A percentile compares a stretch with the other conserved stretches of the same genome.
These are phyloP conservation scores for Nematocida parisii DNA, from an alignment of 371 early-diverging fungal genomes.

Conservation along the genomic window DNA sequence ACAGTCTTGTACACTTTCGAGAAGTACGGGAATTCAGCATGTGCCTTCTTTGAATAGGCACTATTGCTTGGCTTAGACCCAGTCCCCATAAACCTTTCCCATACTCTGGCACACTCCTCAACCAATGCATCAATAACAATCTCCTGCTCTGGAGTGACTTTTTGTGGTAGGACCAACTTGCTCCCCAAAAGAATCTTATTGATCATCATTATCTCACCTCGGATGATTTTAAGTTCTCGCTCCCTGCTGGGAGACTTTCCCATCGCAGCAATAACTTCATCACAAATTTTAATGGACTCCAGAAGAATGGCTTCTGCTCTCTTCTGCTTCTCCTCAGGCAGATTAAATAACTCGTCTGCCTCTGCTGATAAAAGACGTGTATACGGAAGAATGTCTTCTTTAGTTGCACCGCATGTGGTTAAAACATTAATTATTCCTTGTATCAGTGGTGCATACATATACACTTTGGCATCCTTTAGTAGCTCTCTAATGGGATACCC, in stretches of 20 bases:
- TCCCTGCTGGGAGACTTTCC: not conserved
- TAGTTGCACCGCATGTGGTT: not conserved
- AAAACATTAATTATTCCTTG: not conserved
- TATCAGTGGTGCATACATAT: not conserved
- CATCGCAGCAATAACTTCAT: not conserved
- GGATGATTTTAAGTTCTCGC: not conserved
- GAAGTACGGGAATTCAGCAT: not conserved
- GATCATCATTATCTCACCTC: not conserved
- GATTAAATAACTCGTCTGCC: not conserved
- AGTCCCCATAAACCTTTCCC: not conserved
- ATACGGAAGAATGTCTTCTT: not conserved
- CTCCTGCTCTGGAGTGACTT: not conserved
- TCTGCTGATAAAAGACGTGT: not conserved
- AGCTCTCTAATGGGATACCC: not conserved
- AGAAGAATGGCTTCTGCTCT: not conserved
- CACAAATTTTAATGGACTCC: not conserved
- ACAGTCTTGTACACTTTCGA: not conserved
- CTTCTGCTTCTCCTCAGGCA: not conserved
- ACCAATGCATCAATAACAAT: not conserved
- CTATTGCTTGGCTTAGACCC: not conserved
- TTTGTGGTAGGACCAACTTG: not conserved
- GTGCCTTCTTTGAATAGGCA: not conserved
- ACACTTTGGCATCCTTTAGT: not conserved
- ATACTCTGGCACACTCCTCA: not conserved
- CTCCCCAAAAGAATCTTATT: not conserved